Percentiles rank a stretch among this genome's conserved stretches.
Evolutionary conservation across 768 basidiomycete genomes (phyloP).

Genomic region (Boletus tomentosulus): DNA sequence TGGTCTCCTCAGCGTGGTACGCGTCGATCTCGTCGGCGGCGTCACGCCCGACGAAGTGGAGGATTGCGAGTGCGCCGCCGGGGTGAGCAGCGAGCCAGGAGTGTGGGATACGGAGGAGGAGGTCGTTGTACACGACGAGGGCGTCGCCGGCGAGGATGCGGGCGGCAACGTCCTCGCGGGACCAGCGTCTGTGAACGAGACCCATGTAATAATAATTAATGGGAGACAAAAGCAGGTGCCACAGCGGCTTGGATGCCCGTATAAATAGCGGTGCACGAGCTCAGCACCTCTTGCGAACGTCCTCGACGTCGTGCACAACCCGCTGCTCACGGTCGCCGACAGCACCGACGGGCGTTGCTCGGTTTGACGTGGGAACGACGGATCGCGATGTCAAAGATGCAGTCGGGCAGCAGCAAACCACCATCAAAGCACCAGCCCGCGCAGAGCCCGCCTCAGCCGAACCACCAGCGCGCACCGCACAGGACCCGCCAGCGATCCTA

Average conservation of each 20-base stretch:
- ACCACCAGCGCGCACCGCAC: constrained; percentile 20
- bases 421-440: constrained; percentile 16
- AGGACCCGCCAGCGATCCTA: constrained; percentile 42
- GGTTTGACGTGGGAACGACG: constrained; percentile 24
- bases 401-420: constrained; percentile 20
- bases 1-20: constrained; percentile 60
- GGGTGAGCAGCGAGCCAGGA: constrained; percentile 86
- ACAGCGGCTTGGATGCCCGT: constrained; percentile 6
- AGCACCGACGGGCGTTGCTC: constrained; percentile 2
- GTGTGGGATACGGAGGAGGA: constrained; percentile 61
- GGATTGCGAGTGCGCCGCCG: constrained; percentile 81
- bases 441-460: constrained; percentile 13
- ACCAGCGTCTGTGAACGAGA: constrained; percentile 32
- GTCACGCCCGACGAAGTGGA: constrained; percentile 94
- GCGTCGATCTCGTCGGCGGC: constrained; percentile 93
- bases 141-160: constrained; percentile 72
- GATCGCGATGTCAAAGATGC: constrained; percentile 19
- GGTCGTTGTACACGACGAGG: constrained; percentile 68
- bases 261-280: constrained; percentile 22
- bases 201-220: constrained; percentile 25
- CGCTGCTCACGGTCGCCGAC: constrained; percentile 8
- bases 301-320: constrained; percentile 1
- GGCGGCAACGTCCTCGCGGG: constrained; percentile 55
- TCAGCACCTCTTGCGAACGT: constrained; percentile 2
- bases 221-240: background rate